A percentile compares a stretch with the other conserved stretches of the same genome.
These are phyloP conservation scores for Ganoderma boninense DNA, from an alignment of 1,284 basidiomycete species.

Conservation along the genomic window DNA sequence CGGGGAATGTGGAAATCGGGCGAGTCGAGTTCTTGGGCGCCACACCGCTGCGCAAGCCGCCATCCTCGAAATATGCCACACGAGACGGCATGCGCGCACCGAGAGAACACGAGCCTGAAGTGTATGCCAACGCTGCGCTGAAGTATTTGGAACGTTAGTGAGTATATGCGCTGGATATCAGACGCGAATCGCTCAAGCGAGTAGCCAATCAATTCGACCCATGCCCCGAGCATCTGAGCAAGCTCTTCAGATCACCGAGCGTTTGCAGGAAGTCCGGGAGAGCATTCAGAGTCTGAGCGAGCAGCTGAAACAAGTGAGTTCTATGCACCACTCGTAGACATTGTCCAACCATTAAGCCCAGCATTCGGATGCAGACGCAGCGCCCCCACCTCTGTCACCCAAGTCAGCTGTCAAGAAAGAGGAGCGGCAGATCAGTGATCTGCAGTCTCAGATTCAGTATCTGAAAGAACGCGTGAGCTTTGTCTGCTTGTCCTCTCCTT, in stretches of 20 bases:
- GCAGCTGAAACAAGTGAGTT: conserved; percentile 62
- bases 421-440: conserved; percentile 61
- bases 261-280: conserved; percentile 57
- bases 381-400: conserved; percentile 47
- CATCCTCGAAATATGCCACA: conserved; percentile 46
- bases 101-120: conserved; percentile 70
- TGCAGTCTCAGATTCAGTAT: conserved; percentile 60
- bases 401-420: conserved; percentile 60
- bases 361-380: conserved; percentile 43
- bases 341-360: conserved; percentile 41
- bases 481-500: background rate
- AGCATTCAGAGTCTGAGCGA: conserved; percentile 60
- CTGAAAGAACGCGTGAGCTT: conserved; percentile 57
- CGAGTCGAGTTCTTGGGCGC: conserved; percentile 73
- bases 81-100: conserved; percentile 48
- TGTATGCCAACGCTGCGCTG: conserved; percentile 76
- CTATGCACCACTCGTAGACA: background rate
- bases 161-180: conserved; percentile 38
- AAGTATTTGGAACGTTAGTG: conserved; percentile 80
- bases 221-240: conserved; percentile 77
- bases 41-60: conserved; percentile 67
- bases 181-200: conserved; percentile 6
- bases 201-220: conserved; percentile 67
- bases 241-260: conserved; percentile 60
- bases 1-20: conserved; percentile 54